Percentiles rank a stretch among this genome's conserved stretches.
Evolutionary conservation across 2,329 filamentous ascomycete species (phyloP).

Genomic region (Epicoccum nigrum): DNA sequence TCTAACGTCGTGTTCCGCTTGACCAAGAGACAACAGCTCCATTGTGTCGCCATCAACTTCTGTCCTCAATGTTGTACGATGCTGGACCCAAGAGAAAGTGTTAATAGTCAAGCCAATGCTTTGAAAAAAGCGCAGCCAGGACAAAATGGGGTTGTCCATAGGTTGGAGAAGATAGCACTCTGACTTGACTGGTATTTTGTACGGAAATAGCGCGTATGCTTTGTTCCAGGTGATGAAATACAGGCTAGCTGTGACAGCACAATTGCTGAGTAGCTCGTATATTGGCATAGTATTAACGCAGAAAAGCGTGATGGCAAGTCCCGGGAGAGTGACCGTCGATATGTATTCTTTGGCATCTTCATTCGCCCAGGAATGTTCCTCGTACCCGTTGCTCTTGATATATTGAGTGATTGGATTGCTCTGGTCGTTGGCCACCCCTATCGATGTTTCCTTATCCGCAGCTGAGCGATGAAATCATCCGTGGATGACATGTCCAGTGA

Average conservation of each 20-base stretch:
- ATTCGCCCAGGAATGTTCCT: too few species aligned
- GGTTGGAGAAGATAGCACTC: background rate
- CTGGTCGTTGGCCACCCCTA: background rate
- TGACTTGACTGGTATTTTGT: background rate
- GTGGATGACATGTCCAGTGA: background rate
- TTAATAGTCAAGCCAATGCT: background rate
- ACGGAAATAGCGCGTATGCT: slow-evolving; percentile 8
- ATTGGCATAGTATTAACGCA: background rate
- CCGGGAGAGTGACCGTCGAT: too few species aligned
- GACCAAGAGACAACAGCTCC: background rate
- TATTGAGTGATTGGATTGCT: background rate
- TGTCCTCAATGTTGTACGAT: too few species aligned
- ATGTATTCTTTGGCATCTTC: too few species aligned
- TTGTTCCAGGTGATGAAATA: slow-evolving; percentile 17
- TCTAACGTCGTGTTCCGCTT: background rate
- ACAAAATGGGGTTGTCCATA: background rate
- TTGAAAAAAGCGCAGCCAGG: background rate
- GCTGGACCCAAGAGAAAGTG: background rate
- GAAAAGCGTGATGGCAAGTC: too few species aligned
- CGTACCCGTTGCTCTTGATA: too few species aligned
- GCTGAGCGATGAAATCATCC: background rate
- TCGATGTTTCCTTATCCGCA: too few species aligned
- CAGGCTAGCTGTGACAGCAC: background rate
- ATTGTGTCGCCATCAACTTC: background rate
- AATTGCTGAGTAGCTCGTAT: background rate